These are phyloP conservation scores for Vanrija pseudolonga DNA, from an alignment of 1,284 basidiomycete species.

Conservation along the genomic window DNA sequence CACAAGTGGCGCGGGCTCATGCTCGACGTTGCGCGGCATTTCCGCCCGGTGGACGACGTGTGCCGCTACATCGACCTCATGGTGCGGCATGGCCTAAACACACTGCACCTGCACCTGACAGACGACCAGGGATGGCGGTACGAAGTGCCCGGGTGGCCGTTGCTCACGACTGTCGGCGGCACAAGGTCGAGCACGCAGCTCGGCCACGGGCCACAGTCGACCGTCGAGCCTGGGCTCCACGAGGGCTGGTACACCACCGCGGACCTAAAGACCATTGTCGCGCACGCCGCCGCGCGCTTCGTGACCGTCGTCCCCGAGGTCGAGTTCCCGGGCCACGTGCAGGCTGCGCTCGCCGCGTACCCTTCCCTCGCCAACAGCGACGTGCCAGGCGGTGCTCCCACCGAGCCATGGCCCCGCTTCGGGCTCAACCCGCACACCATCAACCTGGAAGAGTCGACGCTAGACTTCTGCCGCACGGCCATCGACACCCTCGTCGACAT, in stretches of 20 bases:
- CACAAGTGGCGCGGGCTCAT: not conserved
- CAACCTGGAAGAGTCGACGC: not conserved
- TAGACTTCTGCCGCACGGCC: not conserved
- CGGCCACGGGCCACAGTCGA: not conserved
- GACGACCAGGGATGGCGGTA: not conserved
- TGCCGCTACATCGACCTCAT: not conserved
- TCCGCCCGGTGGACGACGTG: not conserved
- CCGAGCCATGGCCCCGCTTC: not conserved
- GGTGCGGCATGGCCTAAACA: not conserved
- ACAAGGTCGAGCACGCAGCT: not conserved
- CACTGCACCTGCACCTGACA: not conserved
- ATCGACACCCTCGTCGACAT: not conserved
- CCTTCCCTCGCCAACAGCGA: not conserved
- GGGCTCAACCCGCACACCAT: not conserved
- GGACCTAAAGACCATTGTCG: not conserved
- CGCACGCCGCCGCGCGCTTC: not conserved
- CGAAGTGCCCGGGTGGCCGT: not conserved
- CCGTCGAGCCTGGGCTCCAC: not conserved
- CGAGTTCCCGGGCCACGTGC: not conserved
- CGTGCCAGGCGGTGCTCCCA: not conserved
- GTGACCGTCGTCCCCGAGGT: not conserved
- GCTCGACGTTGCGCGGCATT: not conserved
- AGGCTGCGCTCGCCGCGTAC: not conserved
- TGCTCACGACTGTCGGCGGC: not conserved
- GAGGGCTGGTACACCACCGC: not conserved